Base-by-base conservation (phyloP, 345 rosid genomes). In the Syzygium grande region DNA sequence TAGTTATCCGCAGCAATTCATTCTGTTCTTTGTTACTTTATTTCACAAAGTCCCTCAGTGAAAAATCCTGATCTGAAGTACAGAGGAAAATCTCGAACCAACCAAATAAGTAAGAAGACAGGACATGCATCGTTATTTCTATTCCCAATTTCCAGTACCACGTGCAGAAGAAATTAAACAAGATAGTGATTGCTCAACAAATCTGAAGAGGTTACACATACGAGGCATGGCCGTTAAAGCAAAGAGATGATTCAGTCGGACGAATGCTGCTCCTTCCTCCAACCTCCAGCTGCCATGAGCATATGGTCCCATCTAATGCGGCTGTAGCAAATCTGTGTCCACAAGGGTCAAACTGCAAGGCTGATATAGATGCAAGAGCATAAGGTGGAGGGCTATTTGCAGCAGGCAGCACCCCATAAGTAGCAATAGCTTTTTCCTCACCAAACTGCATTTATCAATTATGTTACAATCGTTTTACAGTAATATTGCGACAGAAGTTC, bases 211-310 rank as follows among this genome's bases (percentile, higher is more conserved):
- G 59, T 46, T 21, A 51, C 49, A 84, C 98, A 54, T 96, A 97
- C 99, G 93, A 91, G 84, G 98, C 97, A 90, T 95, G 92, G 87
- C 93, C 93, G 89, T 92, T 95, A 90, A 97, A 97, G 92, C 99
- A 97, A 88, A 95, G 93, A 93, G 95, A 97, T 84, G 99, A 96
- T 92, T 95, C 99, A 29, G 95, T 94, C 19, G 98, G 98, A 89
- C 86, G 88, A 88, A 93, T 91, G 85, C 96, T 96, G 93, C 98
- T 93, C 92, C 97, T 92, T 90, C 98, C 98, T 87, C 98, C 98
- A 87, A 94, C 99, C 92, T 95, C 98, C 87, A 96, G 93, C 92
- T 96, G 97, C 99, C 99, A 97, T 9, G 95, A 92, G 93, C 97
- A 96, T 83, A 95, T 95, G 73, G 97, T 97, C 92, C 99, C 99